Base-by-base conservation (phyloP, 352 stramenopile genomes). In the Aphanomyces stellatus region DNA sequence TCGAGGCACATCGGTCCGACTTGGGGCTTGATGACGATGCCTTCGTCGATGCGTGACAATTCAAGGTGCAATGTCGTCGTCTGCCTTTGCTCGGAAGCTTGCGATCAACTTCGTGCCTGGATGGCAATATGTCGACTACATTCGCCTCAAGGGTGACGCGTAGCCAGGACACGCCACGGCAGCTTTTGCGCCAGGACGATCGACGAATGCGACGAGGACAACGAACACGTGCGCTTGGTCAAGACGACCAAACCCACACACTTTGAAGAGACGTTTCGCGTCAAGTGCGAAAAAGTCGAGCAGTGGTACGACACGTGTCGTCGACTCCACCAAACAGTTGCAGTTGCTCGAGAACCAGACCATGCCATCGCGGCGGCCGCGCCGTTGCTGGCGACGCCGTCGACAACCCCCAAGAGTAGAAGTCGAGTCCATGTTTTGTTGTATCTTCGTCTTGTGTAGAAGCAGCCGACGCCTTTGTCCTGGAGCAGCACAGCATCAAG, bases 241-340 rank as follows among this genome's bases (percentile, higher is more conserved):
- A 56, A 62, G 42, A 75, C 57, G 11, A 51, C 71, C 7, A 72
- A 79, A 41, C 69, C 77, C 1, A 53, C 51, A 1, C 66, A 65
- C 19, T 97, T 98, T 72, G 87, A 91, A 53, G 77, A 91, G 40
- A 70, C 85, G 22, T 71, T 97, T 30, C 72, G 82, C 8, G 37
- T 73, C 53, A 82, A 96, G 72, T 90, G 82, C 71, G 72, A 74
- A 51, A 98, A 97, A 61, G 90, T 98, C 22, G 83, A 98, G 65
- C 51, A 74, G 22, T 97, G 97, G 63, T 98, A 98, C 69, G 49
- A 66, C 79, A 24, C 91, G 98, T 63, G 28, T 88, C 48, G 67
- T 79, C 35, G 84, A 98, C 61, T 72, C 97, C 22, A 71, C 74
- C 2, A 78, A 92, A 55, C 81, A 96, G 67, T 82, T 98, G 8